These are phyloP conservation scores for Mitragyna speciosa DNA, from an alignment of 257 asterid species.

Conservation along the genomic window DNA sequence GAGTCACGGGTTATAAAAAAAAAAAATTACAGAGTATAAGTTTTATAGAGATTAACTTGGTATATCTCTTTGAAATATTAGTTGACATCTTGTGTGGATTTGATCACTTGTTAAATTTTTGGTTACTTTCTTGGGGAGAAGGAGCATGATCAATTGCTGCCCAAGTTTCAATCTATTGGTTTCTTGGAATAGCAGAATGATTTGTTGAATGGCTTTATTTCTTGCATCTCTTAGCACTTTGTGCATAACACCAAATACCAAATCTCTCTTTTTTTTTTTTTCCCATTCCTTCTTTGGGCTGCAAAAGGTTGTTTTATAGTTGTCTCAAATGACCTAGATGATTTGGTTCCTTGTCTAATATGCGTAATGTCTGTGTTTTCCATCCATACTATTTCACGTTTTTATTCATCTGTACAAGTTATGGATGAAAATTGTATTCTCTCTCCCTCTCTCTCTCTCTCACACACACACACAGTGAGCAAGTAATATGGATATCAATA, in stretches of 20 bases:
- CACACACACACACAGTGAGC: neutral
- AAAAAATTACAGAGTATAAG: neutral
- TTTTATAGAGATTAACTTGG: neutral
- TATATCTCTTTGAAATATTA: neutral
- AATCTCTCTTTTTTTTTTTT: too few species aligned
- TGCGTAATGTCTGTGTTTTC: neutral
- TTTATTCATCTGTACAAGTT: too few species aligned
- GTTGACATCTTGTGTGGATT: neutral
- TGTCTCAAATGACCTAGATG: neutral
- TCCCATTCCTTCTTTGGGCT: conserved; percentile 1
- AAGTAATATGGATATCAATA: neutral
- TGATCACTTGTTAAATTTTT: neutral
- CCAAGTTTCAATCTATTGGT: neutral
- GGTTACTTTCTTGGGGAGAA: neutral
- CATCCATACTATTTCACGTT: too few species aligned
- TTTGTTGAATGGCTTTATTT: neutral
- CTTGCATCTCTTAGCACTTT: neutral
- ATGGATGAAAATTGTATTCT: too few species aligned
- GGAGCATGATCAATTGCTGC: neutral
- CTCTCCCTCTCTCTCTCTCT: neutral
- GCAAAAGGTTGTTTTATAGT: neutral
- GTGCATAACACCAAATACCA: too few species aligned
- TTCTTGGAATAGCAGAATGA: neutral
- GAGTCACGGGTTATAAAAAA: too few species aligned
- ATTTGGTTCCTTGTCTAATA: neutral